Percentiles rank a stretch among this genome's conserved stretches.
Evolutionary conservation across 1,139 yeast genomes (phyloP).

Genomic region (Suhomyces choctaworum): DNA sequence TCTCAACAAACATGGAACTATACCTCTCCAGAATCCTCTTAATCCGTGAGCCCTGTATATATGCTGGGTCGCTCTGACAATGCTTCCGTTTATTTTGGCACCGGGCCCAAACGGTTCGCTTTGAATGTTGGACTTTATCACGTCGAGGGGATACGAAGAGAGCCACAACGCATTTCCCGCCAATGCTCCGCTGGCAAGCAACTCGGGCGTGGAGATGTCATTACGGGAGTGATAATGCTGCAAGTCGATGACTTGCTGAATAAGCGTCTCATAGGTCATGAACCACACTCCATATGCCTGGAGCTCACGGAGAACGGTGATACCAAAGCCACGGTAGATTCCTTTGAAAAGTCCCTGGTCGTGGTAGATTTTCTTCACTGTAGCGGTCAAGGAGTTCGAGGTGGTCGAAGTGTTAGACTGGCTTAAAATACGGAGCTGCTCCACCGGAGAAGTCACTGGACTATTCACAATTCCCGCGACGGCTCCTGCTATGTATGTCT

Average conservation of each 20-base stretch:
- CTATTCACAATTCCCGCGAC: conserved; percentile 77
- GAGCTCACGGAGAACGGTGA: conserved; percentile 65
- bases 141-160: conserved; percentile 70
- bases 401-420: conserved; percentile 54
- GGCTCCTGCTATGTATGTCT: conserved; percentile 73
- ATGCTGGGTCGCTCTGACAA: conserved; percentile 45
- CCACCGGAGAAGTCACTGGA: conserved; percentile 72
- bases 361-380: conserved; percentile 44
- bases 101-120: conserved; percentile 56
- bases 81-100: conserved; percentile 48
- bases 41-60: conserved; percentile 51
- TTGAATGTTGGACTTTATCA: conserved; percentile 68
- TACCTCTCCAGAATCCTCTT: conserved; percentile 69
- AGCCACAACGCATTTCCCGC: conserved; percentile 78
- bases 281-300: conserved; percentile 89
- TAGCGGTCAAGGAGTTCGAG: conserved; percentile 42
- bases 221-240: conserved; percentile 42
- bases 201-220: conserved; percentile 60
- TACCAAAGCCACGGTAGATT: conserved; percentile 57
- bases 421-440: conserved; percentile 69
- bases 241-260: conserved; percentile 41
- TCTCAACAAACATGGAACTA: conserved; percentile 65
- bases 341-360: conserved; percentile 52
- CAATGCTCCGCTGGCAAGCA: conserved; percentile 62
- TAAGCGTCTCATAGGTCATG: conserved; percentile 64